Evolutionary conservation across 1,139 yeast species (phyloP).

Genomic region (Pichia sorboxylosa): DNA sequence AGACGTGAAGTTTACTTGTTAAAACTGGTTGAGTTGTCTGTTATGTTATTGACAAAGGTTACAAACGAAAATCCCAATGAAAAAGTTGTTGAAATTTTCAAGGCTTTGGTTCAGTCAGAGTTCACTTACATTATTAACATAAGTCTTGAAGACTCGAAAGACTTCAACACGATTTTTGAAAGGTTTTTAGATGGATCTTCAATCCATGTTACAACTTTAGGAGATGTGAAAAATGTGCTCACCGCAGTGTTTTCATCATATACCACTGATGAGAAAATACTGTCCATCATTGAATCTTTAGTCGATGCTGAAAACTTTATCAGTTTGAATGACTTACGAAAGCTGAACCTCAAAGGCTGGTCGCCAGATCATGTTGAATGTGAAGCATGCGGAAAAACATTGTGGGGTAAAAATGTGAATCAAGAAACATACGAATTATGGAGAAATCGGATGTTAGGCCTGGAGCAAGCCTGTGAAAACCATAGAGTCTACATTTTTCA

Average conservation of each 20-base stretch:
- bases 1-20: no score
- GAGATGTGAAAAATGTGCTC: slow-evolving; percentile 50
- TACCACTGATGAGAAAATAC: slow-evolving; percentile 48
- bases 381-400: slow-evolving; percentile 54
- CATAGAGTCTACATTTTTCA: slow-evolving; percentile 34
- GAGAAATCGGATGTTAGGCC: slow-evolving; percentile 27
- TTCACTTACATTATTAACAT: slow-evolving; percentile 39
- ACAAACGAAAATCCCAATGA: slow-evolving; percentile 9
- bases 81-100: slow-evolving; percentile 25
- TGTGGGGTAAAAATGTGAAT: slow-evolving; percentile 51
- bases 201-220: slow-evolving; percentile 32
- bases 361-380: slow-evolving; percentile 43
- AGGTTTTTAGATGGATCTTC: slow-evolving; percentile 33
- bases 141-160: slow-evolving; percentile 16
- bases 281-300: slow-evolving; percentile 40
- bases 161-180: slow-evolving; percentile 41
- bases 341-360: slow-evolving; percentile 47
- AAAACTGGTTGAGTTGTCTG: slow-evolving; percentile 18
- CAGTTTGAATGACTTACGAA: slow-evolving; percentile 31
- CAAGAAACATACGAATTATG: slow-evolving; percentile 32
- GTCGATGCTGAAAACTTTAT: slow-evolving; percentile 43
- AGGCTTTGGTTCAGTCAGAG: slow-evolving; percentile 38
- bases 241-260: slow-evolving; percentile 56
- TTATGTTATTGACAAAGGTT: slow-evolving; percentile 22
- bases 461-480: slow-evolving; percentile 6